Evolutionary conservation across 371 early-diverging fungal genomes (phyloP), one percentile per base, ranked within the genome.

Genomic region (Nosema muscidifuracis): DNA sequence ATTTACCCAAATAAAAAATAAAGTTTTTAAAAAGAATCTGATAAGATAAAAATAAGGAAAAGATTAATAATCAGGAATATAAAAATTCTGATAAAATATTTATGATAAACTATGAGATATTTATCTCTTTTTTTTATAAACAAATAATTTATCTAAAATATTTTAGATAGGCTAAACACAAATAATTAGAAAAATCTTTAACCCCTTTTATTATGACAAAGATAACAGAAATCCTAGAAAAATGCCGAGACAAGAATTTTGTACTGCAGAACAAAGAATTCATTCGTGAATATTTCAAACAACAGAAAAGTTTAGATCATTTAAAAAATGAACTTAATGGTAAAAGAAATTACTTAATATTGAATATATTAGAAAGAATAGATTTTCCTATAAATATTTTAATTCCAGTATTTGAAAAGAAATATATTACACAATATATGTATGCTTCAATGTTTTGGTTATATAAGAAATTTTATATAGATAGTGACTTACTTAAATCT

Each of bases 361-460:
- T 71, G 22, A 53, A 28, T n/a, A 22, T 62, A 20, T 50, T 71
- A 28, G 71, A 71, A 28, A 63, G 38, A 34, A 53, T 62, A 13
- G 55, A 71, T 13, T 55, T 28, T 26, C 34, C 34, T 36, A 33
- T 63, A n/a, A 18, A 50, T 38, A 30, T 42, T 20, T 15, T 71
- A 12, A 34, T 62, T 22, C 71, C 62, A 12, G 4, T 15, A 22
- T 30, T 71, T 55, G 71, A 47, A 26, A 31, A 43, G 26, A 71
- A 62, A 42, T 53, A 63, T 31, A 63, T 71, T 42, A 71, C 62
- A 20, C 64, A 71, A n/a, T 71, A 63, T 43, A 63, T 63, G 38
- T 71, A 71, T 55, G 24, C 63, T 2, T 63, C 71, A 55, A 53
- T 63, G 1, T 62, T 55, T 24, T 62, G 43, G 24, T 2, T 71